These are phyloP conservation scores for Oidium heveae DNA, from an alignment of 2,329 filamentous ascomycete genomes.

Conservation along the genomic window DNA sequence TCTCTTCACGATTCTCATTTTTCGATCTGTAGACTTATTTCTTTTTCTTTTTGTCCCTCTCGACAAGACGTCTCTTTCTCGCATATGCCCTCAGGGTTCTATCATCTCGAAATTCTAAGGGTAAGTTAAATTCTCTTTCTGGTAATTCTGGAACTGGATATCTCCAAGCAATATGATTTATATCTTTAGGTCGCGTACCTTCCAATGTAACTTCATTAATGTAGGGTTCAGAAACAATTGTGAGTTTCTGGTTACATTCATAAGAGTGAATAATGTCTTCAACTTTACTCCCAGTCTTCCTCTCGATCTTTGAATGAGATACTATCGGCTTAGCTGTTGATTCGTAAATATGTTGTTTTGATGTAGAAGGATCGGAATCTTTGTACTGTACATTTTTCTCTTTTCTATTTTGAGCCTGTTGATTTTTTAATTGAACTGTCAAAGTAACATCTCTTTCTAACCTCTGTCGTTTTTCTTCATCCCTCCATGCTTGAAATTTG, in stretches of 20 bases:
- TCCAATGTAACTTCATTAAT: constrained; percentile 11
- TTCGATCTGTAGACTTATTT: too few species aligned
- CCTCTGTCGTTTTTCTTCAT: constrained; percentile 69
- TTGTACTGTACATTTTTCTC: constrained; percentile 1
- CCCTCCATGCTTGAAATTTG: constrained; percentile 71
- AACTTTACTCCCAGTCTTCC: constrained; percentile 5
- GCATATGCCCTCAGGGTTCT: constrained; percentile 32
- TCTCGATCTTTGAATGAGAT: constrained; percentile 14
- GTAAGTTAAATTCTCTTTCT: constrained; percentile 50
- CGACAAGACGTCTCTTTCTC: constrained; percentile 27
- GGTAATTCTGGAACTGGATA: constrained; percentile 48
- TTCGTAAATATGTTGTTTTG: constrained; percentile 36
- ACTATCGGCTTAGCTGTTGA: constrained; percentile 12
- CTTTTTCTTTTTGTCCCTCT: constrained; percentile 3
- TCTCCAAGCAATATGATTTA: constrained; percentile 54
- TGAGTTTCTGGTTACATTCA: background rate
- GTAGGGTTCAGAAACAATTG: background rate
- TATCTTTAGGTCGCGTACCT: constrained; percentile 18
- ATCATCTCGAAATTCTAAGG: constrained; percentile 23
- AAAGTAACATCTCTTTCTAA: constrained; percentile 43
- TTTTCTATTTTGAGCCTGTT: constrained; percentile 24
- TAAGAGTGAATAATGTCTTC: background rate
- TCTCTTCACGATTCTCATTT: too few species aligned
- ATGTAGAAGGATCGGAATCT: constrained; percentile 46
- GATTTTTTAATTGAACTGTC: constrained; percentile 10